Percentiles rank a stretch among this genome's conserved stretches.
Conservation (phyloP, 139 green algal species). For the Gonium pectorale region DNA sequence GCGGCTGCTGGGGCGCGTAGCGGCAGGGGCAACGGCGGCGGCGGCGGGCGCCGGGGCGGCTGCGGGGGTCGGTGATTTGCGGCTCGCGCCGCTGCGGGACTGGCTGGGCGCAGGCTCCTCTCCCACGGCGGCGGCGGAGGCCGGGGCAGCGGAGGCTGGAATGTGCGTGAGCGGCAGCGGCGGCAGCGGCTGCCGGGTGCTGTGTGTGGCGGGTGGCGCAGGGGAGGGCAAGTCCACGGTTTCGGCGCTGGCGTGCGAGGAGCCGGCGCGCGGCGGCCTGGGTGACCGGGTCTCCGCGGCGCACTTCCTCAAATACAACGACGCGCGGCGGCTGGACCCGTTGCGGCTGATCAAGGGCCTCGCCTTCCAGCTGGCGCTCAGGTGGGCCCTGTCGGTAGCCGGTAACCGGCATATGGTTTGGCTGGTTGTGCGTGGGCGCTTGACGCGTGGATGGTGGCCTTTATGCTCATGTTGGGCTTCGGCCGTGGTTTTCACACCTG, state of each 20-base stretch:
- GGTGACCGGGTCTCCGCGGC: not conserved
- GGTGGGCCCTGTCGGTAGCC: not conserved
- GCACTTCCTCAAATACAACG: conserved; percentile 45
- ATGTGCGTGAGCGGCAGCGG: not conserved
- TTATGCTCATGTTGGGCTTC: not conserved
- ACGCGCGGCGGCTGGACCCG: conserved; percentile 44
- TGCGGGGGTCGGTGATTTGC: not conserved
- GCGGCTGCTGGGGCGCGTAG: not conserved
- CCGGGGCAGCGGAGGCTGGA: not conserved
- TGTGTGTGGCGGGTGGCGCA: conserved; percentile 42
- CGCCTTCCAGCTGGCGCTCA: conserved; percentile 45
- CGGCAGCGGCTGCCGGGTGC: not conserved
- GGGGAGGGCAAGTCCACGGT: conserved; percentile 53
- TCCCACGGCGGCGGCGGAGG: not conserved
- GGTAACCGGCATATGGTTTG: not conserved
- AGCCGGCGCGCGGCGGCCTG: not conserved
- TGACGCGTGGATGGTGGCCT: not conserved
- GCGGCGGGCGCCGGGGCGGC: not conserved
- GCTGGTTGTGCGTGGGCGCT: not conserved
- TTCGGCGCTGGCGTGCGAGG: conserved; percentile 14
- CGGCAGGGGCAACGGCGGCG: not conserved
- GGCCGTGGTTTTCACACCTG: not conserved
- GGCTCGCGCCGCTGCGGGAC: not conserved
- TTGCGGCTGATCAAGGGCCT: conserved; percentile 45
- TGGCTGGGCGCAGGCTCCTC: not conserved